These are phyloP conservation scores for Boletus insuetus DNA, from an alignment of 768 basidiomycete species.

Conservation along the genomic window DNA sequence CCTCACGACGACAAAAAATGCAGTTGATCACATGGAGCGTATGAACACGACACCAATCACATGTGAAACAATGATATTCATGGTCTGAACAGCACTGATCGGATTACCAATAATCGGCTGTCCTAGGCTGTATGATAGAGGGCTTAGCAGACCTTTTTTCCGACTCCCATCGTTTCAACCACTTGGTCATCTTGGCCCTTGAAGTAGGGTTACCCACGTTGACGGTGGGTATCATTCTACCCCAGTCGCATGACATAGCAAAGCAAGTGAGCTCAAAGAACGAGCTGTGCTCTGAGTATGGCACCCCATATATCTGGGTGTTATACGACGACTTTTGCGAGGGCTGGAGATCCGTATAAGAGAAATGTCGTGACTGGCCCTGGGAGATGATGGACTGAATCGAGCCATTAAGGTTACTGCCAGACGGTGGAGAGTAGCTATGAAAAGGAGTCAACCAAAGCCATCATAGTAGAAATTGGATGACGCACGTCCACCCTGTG, in stretches of 20 bases:
- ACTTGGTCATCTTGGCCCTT: slow-evolving; percentile 81
- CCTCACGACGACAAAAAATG: slow-evolving; percentile 21
- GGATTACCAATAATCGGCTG: slow-evolving; percentile 46
- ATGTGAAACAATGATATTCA: no score
- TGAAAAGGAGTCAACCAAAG: slow-evolving; percentile 3
- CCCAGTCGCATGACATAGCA: slow-evolving; percentile 83
- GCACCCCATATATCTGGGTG: slow-evolving; percentile 77
- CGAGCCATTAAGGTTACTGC: slow-evolving; percentile 59
- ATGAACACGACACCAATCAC: slow-evolving; percentile 1
- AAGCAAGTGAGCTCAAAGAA: slow-evolving; percentile 97
- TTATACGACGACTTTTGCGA: slow-evolving; percentile 67
- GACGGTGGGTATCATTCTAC: slow-evolving; percentile 92
- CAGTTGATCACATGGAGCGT: slow-evolving; percentile 13
- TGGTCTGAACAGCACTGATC: not conserved
- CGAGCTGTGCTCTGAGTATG: slow-evolving; percentile 94
- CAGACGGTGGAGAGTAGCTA: slow-evolving; percentile 67
- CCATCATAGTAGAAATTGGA: not conserved
- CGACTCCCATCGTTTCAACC: slow-evolving; percentile 86
- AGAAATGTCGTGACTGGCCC: slow-evolving; percentile 67
- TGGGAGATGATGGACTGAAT: slow-evolving; percentile 67
- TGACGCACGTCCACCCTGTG: slow-evolving; percentile 91
- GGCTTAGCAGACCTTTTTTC: slow-evolving; percentile 61
- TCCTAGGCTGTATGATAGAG: slow-evolving; percentile 36
- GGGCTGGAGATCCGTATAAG: slow-evolving; percentile 62
- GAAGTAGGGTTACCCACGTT: slow-evolving; percentile 75